Conservation (phyloP, 1,284 basidiomycete genomes). For the Dichomitus squalens region DNA sequence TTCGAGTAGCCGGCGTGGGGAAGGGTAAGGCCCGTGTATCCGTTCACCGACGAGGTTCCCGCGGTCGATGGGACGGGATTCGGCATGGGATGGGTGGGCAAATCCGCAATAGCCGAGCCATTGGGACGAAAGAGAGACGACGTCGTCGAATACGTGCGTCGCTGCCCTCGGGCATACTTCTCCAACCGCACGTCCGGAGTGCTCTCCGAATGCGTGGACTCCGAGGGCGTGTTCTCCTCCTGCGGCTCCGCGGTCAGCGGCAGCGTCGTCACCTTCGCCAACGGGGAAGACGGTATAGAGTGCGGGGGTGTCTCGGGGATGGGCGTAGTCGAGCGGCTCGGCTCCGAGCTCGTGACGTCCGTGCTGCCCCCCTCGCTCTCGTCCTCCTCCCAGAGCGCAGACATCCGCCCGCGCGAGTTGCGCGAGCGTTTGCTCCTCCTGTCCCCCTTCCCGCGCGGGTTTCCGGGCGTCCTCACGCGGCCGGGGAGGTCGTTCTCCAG, state of each 20-base stretch:
- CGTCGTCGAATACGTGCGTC: conserved; percentile 18
- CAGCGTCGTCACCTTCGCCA: conserved; percentile 16
- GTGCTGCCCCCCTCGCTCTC: conserved; percentile 36
- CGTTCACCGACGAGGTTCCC: conserved; percentile 30
- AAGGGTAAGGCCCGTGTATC: conserved; percentile 72
- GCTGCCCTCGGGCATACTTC: conserved; percentile 29
- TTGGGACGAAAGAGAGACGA: conserved; percentile 12
- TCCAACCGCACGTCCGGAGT: conserved; percentile 30
- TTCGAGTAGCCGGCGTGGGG: conserved; percentile 57
- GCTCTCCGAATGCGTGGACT: conserved; percentile 22
- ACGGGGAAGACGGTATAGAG: conserved; percentile 13
- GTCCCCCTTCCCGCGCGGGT: conserved; percentile 25
- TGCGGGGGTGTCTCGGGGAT: conserved; percentile 24
- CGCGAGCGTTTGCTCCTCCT: conserved; percentile 26
- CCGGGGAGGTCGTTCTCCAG: conserved; percentile 15
- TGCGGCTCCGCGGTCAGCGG: conserved; percentile 11
- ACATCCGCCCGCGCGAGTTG: conserved; percentile 37
- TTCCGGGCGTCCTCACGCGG: conserved; percentile 7
- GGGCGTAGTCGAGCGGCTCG: conserved; percentile 32
- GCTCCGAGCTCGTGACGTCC: conserved; percentile 30
- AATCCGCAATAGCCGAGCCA: conserved; percentile 20
- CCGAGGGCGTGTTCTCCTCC: conserved; percentile 17
- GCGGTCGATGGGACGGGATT: conserved; percentile 28
- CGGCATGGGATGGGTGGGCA: conserved; percentile 37
- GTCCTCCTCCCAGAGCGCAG: conserved; percentile 47